phyloP scores from a whole-genome alignment of 768 basidiomycete genomes.

The Trametes elegans region DNA sequence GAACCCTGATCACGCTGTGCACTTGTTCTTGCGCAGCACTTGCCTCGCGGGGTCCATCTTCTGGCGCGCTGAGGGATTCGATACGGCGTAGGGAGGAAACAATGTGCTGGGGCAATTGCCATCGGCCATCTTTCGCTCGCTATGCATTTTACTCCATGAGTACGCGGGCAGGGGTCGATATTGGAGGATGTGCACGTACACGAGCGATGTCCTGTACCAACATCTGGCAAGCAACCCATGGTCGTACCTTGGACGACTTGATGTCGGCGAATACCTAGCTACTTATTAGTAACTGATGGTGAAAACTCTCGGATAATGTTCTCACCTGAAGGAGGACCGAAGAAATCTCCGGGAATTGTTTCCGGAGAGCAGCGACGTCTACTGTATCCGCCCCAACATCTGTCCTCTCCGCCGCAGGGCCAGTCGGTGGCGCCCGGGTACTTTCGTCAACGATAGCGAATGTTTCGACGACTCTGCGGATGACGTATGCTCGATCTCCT shows the following conservation, averaged over 20 bases:
- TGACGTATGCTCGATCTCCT: slow-evolving; percentile 44
- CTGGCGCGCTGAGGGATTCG: slow-evolving; percentile 14
- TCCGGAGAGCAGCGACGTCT: slow-evolving; percentile 36
- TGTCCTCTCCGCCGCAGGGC: not conserved
- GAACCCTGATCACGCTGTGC: slow-evolving; percentile 32
- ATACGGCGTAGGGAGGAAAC: slow-evolving; percentile 17
- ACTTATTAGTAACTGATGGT: not conserved
- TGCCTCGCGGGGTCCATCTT: not conserved
- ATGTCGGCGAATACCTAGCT: slow-evolving; percentile 35
- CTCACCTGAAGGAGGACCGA: slow-evolving; percentile 49
- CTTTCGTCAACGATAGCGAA: slow-evolving; percentile 38
- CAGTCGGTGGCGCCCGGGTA: not conserved
- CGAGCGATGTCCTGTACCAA: slow-evolving; percentile 44
- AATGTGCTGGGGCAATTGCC: slow-evolving; percentile 19
- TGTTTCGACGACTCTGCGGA: slow-evolving; percentile 44
- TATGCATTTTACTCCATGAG: slow-evolving; percentile 10
- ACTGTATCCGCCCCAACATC: slow-evolving; percentile 21
- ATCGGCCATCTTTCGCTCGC: slow-evolving; percentile 22
- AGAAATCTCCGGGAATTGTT: slow-evolving; percentile 50
- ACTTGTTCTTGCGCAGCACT: slow-evolving; percentile 23
- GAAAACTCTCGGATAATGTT: not conserved
- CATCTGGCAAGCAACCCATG: slow-evolving; percentile 37
- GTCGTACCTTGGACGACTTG: slow-evolving; percentile 27
- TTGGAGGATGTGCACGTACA: slow-evolving; percentile 29
- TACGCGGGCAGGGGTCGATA: slow-evolving; percentile 10